phyloP scores from a whole-genome alignment of 2,329 filamentous ascomycete species.

The Phialophora tarda region DNA sequence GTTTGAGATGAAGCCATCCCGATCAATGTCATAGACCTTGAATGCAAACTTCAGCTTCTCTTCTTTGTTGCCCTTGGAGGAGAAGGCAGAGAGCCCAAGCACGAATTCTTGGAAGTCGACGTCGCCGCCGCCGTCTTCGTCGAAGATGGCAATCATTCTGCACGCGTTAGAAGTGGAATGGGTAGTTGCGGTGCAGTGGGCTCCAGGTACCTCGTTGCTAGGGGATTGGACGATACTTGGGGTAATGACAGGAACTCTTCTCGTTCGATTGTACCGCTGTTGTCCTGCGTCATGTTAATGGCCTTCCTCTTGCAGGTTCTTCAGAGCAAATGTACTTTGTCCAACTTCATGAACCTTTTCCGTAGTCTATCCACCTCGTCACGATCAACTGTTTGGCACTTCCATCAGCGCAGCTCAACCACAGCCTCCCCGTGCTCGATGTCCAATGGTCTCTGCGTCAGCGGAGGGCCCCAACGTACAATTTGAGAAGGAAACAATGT shows the following conservation, averaged over 20 bases:
- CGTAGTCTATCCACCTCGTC: slow-evolving; percentile 95
- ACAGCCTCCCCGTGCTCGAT: not conserved
- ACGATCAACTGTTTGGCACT: slow-evolving; percentile 73
- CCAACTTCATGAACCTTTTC: slow-evolving; percentile 99
- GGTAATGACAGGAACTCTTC: slow-evolving; percentile 97
- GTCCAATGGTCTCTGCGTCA: not conserved
- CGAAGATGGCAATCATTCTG: slow-evolving; percentile 98
- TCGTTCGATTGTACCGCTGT: slow-evolving; percentile 96
- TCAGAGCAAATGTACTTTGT: slow-evolving; percentile 70
- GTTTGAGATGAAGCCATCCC: slow-evolving; percentile 98
- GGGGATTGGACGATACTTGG: slow-evolving; percentile 95
- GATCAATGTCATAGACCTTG: slow-evolving; percentile 99
- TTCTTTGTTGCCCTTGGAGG: slow-evolving; percentile 97
- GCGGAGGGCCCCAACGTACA: slow-evolving; percentile 64
- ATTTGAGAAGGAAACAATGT: slow-evolving; percentile 95
- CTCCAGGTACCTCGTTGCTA: slow-evolving; percentile 77
- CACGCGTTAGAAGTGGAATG: slow-evolving; percentile 29
- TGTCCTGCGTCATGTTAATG: slow-evolving; percentile 67
- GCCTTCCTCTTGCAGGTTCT: not conserved
- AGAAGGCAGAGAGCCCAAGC: slow-evolving; percentile 91
- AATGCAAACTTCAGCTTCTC: slow-evolving; percentile 98
- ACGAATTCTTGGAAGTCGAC: slow-evolving; percentile 99
- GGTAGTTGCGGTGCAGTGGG: not conserved
- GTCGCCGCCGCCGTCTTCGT: slow-evolving; percentile 96
- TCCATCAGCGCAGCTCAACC: slow-evolving; percentile 27